Evolutionary conservation across 495 filamentous ascomycete genomes (phyloP).

Genomic region (Penicillium canescens): DNA sequence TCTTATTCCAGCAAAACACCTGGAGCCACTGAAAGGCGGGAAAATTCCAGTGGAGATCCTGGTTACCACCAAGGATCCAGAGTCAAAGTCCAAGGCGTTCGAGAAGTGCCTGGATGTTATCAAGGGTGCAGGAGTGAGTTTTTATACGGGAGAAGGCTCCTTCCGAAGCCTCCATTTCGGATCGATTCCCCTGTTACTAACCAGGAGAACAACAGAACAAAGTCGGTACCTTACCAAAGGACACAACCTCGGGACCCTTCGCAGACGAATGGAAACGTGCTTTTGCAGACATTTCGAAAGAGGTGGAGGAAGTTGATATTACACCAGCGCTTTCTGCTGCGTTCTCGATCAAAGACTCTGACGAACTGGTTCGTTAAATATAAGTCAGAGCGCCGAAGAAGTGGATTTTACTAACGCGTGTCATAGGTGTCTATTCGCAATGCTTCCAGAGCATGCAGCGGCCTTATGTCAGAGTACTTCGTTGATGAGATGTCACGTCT

Average conservation of each 20-base stretch:
- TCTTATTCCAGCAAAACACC: slow-evolving; percentile 70
- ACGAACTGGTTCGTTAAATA: slow-evolving; percentile 66
- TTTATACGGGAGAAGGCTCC: background rate
- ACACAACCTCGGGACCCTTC: slow-evolving; percentile 82
- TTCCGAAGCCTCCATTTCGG: too few species aligned
- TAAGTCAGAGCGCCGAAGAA: background rate
- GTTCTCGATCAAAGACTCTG: slow-evolving; percentile 94
- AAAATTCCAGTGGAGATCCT: slow-evolving; percentile 88
- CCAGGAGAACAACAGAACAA: slow-evolving; percentile 61
- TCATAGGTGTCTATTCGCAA: slow-evolving; percentile 80
- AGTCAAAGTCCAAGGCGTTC: slow-evolving; percentile 84
- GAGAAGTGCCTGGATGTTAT: slow-evolving; percentile 79
- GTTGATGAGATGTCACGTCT: slow-evolving; percentile 96
- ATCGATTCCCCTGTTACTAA: background rate
- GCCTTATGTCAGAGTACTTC: slow-evolving; percentile 89
- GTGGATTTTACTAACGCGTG: slow-evolving; percentile 3
- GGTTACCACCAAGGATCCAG: slow-evolving; percentile 84
- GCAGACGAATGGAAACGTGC: slow-evolving; percentile 92
- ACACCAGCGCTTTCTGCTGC: slow-evolving; percentile 76
- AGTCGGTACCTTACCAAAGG: slow-evolving; percentile 82
- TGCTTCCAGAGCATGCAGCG: slow-evolving; percentile 88
- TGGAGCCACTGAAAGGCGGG: slow-evolving; percentile 88
- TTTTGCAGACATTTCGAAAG: slow-evolving; percentile 72
- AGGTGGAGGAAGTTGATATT: slow-evolving; percentile 88
- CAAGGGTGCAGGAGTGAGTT: slow-evolving; percentile 79